These are phyloP conservation scores for Nicotiana sylvestris DNA, from an alignment of 257 asterid species.

Conservation along the genomic window DNA sequence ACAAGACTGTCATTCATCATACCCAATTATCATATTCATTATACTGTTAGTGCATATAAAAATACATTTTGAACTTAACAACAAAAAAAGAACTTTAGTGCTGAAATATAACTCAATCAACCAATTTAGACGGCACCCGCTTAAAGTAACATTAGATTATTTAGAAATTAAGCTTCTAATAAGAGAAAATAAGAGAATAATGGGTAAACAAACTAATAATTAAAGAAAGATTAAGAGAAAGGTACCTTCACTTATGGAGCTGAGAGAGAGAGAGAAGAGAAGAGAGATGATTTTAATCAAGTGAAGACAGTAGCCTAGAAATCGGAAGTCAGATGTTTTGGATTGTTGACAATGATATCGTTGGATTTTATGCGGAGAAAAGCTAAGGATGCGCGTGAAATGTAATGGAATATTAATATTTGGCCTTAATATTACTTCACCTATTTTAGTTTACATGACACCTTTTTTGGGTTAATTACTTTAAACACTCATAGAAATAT, in stretches of 20 bases:
- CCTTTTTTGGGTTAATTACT: no score
- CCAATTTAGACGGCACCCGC: neutral
- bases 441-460: no score
- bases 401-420: no score
- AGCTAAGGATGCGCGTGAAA: no score
- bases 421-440: no score
- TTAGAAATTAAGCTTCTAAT: neutral
- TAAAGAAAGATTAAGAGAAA: neutral
- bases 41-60: no score
- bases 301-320: constrained; percentile 28
- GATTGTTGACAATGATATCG: constrained; percentile 2
- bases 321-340: constrained; percentile 33
- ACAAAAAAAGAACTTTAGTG: neutral
- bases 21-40: no score
- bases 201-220: neutral
- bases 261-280: neutral
- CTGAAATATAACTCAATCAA: constrained; percentile 1
- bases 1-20: no score
- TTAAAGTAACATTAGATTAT: neutral
- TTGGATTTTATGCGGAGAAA: no score
- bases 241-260: neutral
- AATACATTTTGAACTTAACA: no score
- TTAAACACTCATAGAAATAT: no score
- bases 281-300: neutral
- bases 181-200: neutral